A percentile compares a stretch with the other conserved stretches of the same genome.
Conservation (phyloP, 2,329 filamentous ascomycete genomes). For the Penicillium glabrum region DNA sequence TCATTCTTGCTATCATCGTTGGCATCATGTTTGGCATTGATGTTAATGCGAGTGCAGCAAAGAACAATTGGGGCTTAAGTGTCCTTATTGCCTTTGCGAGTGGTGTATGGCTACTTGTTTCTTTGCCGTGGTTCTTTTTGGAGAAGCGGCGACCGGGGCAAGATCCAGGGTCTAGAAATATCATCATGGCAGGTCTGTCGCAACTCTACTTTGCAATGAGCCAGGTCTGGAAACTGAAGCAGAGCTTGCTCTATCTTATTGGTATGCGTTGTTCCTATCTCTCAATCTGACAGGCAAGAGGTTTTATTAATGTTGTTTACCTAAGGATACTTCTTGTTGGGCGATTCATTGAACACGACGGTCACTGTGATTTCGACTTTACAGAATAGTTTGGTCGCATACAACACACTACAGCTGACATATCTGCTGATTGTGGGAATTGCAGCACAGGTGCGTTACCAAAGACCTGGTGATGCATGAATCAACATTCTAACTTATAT, state of each 20-base stretch:
- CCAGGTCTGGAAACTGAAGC: conserved; percentile 64
- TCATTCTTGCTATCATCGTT: conserved; percentile 64
- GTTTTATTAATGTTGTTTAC: background rate
- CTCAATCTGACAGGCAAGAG: background rate
- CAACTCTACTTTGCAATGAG: conserved; percentile 59
- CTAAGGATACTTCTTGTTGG: conserved; percentile 63
- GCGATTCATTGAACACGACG: conserved; percentile 68
- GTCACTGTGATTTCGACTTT: conserved; percentile 67
- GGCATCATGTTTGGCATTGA: conserved; percentile 62
- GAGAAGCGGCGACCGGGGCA: conserved; percentile 65
- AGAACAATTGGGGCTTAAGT: conserved; percentile 67
- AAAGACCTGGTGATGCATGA: no score
- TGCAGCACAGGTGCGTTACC: conserved; percentile 52
- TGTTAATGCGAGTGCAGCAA: conserved; percentile 58
- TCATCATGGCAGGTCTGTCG: conserved; percentile 60
- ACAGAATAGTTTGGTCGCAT: conserved; percentile 65
- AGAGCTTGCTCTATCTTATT: conserved; percentile 65
- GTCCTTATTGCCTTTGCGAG: conserved; percentile 66
- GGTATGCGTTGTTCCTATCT: conserved; percentile 35
- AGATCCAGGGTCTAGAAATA: conserved; percentile 46
- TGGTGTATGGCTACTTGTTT: conserved; percentile 63
- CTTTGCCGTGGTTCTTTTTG: conserved; percentile 65
- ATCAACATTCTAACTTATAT: background rate
- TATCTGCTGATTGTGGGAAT: conserved; percentile 69
- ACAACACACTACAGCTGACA: conserved; percentile 64